phyloP scores from a whole-genome alignment of 257 asterid species.

The Lithospermum erythrorhizon region DNA sequence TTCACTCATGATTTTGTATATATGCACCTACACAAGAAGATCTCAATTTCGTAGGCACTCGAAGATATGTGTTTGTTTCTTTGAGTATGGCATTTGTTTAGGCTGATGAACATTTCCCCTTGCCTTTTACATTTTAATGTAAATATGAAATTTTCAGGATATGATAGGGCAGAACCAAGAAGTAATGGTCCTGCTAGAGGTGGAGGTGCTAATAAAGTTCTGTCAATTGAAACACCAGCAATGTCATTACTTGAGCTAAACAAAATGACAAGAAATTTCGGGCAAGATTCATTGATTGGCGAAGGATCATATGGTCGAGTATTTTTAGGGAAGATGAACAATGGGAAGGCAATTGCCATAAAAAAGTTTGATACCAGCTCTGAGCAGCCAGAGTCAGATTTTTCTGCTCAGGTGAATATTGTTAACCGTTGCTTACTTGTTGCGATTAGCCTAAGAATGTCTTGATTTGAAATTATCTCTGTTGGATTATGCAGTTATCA shows the following conservation, averaged over 20 bases:
- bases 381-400: conserved; percentile 58
- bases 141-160: not conserved
- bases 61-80: no score
- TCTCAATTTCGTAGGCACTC: no score
- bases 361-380: conserved; percentile 62
- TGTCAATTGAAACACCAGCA: not conserved
- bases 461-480: not conserved
- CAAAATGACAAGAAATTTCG: conserved; percentile 15
- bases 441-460: not conserved
- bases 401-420: conserved; percentile 43
- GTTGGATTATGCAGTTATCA: conserved; percentile 37
- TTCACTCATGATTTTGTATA: not conserved
- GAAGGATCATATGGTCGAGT: conserved; percentile 24
- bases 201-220: not conserved
- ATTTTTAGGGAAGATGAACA: conserved; percentile 22
- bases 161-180: not conserved
- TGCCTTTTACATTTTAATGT: no score
- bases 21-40: no score
- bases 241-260: conserved; percentile 12
- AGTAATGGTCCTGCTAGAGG: not conserved
- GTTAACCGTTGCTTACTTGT: not conserved
- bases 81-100: no score
- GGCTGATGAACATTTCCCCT: no score
- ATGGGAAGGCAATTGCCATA: conserved; percentile 50
- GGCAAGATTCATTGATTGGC: conserved; percentile 19